A percentile compares a stretch with the other conserved stretches of the same genome.
phyloP scores from a whole-genome alignment of 768 basidiomycete genomes.

The Mycena galericulata region DNA sequence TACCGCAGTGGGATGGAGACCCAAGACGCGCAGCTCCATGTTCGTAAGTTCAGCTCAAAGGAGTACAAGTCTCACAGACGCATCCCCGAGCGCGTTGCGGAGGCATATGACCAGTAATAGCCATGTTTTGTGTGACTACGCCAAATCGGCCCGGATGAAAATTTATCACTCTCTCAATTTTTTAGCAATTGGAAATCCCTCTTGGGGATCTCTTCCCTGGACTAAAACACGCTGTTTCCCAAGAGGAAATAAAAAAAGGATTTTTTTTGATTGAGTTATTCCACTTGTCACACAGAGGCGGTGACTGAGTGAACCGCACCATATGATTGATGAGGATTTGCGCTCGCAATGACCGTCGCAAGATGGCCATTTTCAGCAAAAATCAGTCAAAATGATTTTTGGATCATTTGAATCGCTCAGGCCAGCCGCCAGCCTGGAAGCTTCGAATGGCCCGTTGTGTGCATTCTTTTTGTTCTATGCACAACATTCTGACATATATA shows the following conservation, averaged over 20 bases:
- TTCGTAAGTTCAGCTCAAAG: neutral
- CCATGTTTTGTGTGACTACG: neutral
- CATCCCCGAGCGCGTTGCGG: too few relatives aligned
- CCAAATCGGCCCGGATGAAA: neutral
- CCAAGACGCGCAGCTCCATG: constrained; percentile 37
- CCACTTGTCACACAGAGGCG: neutral
- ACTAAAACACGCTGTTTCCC: neutral
- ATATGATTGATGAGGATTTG: too few relatives aligned
- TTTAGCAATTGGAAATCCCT: constrained; percentile 2
- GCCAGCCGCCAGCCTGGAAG: too few relatives aligned
- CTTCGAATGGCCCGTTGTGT: too few relatives aligned
- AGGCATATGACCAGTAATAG: too few relatives aligned
- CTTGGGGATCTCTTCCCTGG: neutral
- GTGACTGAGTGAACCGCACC: too few relatives aligned
- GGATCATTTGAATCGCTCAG: too few relatives aligned
- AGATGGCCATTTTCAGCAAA: too few relatives aligned
- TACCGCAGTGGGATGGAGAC: constrained; percentile 32
- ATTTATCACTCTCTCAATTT: neutral
- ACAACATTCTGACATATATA: too few relatives aligned
- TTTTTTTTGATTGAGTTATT: neutral
- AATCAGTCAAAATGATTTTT: too few relatives aligned
- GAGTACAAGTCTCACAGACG: neutral
- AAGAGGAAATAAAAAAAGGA: neutral
- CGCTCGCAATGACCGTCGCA: too few relatives aligned
- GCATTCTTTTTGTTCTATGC: too few relatives aligned